A percentile compares a stretch with the other conserved stretches of the same genome.
phyloP scores from a whole-genome alignment of 352 stramenopile species.

The Phytophthora quininea region DNA sequence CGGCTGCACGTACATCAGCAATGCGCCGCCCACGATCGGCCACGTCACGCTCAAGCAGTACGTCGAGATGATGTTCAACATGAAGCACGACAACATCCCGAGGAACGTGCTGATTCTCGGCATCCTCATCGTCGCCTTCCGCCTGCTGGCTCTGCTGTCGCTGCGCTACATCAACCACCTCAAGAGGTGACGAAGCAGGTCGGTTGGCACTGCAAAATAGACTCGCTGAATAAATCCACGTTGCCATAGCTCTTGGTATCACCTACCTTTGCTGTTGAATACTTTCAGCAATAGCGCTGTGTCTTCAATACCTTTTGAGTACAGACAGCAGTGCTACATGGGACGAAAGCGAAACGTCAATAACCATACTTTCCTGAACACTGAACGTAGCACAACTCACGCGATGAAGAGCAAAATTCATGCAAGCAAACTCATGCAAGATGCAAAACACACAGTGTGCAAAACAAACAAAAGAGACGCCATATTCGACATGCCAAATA shows the following conservation, averaged over 20 bases:
- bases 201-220: background rate
- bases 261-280: too few relatives aligned
- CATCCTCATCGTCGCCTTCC: conserved; percentile 53
- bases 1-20: conserved; percentile 35
- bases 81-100: conserved; percentile 37
- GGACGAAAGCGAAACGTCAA: too few relatives aligned
- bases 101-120: conserved; percentile 38
- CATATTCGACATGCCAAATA: conserved; percentile 22
- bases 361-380: too few relatives aligned
- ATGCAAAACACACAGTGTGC: background rate
- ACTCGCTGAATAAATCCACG: too few relatives aligned
- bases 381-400: too few relatives aligned
- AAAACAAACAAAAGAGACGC: background rate
- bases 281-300: too few relatives aligned
- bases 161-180: conserved; percentile 63
- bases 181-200: conserved; percentile 35
- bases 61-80: conserved; percentile 44
- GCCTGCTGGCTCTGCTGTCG: conserved; percentile 48
- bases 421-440: too few relatives aligned
- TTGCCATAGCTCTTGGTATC: too few relatives aligned
- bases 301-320: too few relatives aligned
- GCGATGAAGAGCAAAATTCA: too few relatives aligned
- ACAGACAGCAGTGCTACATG: too few relatives aligned
- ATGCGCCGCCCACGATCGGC: conserved; percentile 31
- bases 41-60: conserved; percentile 51